Base-by-base conservation (phyloP, 1,284 basidiomycete genomes). In the Apiotrichum brassicae region DNA sequence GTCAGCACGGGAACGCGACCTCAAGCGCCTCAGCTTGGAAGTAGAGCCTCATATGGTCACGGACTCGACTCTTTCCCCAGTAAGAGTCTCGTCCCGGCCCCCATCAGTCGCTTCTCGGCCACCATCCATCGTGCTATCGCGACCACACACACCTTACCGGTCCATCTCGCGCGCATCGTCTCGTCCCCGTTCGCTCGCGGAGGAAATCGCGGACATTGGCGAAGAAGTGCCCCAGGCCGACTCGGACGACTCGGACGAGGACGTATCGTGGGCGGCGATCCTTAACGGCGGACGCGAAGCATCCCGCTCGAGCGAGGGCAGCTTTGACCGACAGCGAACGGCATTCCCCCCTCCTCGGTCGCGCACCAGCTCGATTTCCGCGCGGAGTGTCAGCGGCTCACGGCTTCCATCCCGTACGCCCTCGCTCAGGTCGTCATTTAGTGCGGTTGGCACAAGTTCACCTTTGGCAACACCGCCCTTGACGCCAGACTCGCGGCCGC, bases 171-270 rank as follows among this genome's bases (percentile, higher is more conserved):
- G 40, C 8, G 23, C 28, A 11, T 26, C 41, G 9, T 35, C 43
- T 9, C 46, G 46, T 16, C 26, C 36, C 18, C 46, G 46, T 9
- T 41, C 38, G 3, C 46, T 48, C 13, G 39, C 46, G 1, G 46
- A 48, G 18, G 46, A 48, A 39, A 48, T 48, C 8, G 32, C 23
- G 22, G 38, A 39, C 38, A 33, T 33, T 8, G 46, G 38, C 18
- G 37, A 46, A 19, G 16, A 26, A 12, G 30, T 47, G 3, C 37
- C 37, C 20, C 9, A 18, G 4, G 3, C 45, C 18, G 45, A 39
- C 19, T 37, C 23, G n/a, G 19, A 33, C n/a, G 22, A 24, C 33
- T 14, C n/a, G 8, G 32, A 44, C 22, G 22, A 35, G 22, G 22
- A 35, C 43, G 32, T 44, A 3, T 24, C 22, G n/a, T 44, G 43